phyloP scores from a whole-genome alignment of 176 grass and related monocot species.

The Ensete ventricosum region DNA sequence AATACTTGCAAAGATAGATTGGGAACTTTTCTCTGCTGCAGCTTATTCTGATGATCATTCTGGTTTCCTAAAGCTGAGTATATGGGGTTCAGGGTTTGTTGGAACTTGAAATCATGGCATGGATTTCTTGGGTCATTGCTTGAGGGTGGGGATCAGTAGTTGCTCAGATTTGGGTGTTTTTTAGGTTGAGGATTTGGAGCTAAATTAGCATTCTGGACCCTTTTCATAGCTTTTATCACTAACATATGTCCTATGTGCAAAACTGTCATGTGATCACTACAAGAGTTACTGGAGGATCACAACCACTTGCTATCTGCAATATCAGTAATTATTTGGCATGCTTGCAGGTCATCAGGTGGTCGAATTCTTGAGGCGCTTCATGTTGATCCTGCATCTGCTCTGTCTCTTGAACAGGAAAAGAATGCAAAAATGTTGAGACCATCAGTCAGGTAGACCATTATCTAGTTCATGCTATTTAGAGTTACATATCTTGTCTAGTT shows the following conservation, averaged over 20 bases:
- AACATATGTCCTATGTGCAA: conserved; percentile 11
- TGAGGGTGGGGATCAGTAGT: background rate
- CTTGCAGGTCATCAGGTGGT: conserved; percentile 63
- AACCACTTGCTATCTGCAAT: conserved; percentile 11
- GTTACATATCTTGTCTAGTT: background rate
- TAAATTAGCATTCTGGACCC: background rate
- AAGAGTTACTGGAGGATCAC: background rate
- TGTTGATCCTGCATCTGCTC: conserved; percentile 86
- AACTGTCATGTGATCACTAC: conserved; percentile 20
- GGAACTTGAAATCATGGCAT: conserved; percentile 21
- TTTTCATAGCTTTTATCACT: background rate
- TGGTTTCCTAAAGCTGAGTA: conserved; percentile 32
- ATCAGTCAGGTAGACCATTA: conserved; percentile 49
- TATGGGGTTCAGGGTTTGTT: conserved; percentile 31
- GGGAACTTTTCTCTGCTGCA: conserved; percentile 42
- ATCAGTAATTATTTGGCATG: conserved; percentile 42
- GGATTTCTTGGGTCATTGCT: conserved; percentile 1
- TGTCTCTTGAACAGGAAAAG: conserved; percentile 87
- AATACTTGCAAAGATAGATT: conserved; percentile 77
- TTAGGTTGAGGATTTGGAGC: background rate
- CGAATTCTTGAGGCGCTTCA: conserved; percentile 99
- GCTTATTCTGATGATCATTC: conserved; percentile 28
- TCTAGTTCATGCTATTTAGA: conserved; percentile 23
- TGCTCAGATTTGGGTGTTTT: background rate
- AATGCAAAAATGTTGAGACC: conserved; percentile 68